phyloP scores from a whole-genome alignment of 23 red algal genomes.

The Agarophyton chilense region DNA sequence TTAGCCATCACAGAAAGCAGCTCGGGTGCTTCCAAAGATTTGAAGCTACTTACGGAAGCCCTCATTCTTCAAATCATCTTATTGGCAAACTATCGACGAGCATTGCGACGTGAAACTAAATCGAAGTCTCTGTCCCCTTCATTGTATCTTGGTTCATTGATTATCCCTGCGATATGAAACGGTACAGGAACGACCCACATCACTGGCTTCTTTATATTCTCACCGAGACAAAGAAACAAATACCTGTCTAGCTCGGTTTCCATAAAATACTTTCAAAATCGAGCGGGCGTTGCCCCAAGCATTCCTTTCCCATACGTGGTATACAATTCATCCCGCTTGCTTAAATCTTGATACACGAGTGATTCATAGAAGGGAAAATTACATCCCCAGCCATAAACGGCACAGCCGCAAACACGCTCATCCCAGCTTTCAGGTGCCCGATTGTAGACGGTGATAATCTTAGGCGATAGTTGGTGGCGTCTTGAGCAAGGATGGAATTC shows the following conservation, averaged over 20 bases:
- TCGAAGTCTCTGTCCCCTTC: too few relatives aligned
- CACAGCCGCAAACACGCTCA: neutral
- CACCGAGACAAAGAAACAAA: neutral
- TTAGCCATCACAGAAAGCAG: neutral
- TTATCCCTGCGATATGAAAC: neutral
- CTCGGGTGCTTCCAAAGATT: neutral
- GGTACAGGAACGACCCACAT: slow-evolving; percentile 15
- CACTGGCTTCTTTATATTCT: neutral
- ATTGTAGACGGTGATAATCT: neutral
- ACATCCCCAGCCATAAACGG: neutral
- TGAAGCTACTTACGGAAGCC: too few relatives aligned
- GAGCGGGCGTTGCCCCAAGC: neutral
- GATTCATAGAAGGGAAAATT: slow-evolving; percentile 19
- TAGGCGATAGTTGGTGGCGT: neutral
- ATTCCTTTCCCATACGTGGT: slow-evolving; percentile 24
- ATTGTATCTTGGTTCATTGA: slow-evolving; percentile 7
- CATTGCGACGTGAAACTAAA: too few relatives aligned
- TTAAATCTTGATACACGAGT: slow-evolving; percentile 16
- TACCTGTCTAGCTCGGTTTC: neutral
- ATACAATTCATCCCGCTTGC: neutral
- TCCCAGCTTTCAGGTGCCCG: neutral
- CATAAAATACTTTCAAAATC: slow-evolving; percentile 12
- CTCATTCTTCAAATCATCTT: too few relatives aligned
- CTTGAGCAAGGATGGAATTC: neutral
- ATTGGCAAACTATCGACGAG: too few relatives aligned